Percentiles rank a stretch among this genome's conserved stretches.
phyloP scores from a whole-genome alignment of 352 stramenopile species.

The Poterioochromonas sp. region DNA sequence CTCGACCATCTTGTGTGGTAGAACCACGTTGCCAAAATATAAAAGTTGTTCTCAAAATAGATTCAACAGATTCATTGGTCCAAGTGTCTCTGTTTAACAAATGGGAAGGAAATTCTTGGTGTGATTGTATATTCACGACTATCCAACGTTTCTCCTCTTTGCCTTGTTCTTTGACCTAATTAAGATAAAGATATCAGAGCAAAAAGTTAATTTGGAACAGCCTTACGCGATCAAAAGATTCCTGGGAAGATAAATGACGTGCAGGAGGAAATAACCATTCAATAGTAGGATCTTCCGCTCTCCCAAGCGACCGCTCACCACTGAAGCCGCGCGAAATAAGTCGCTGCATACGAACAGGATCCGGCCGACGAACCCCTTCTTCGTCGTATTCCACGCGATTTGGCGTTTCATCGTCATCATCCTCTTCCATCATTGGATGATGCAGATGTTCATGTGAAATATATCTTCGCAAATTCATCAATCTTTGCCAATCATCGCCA shows the following conservation, averaged over 20 bases:
- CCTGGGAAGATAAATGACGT: background rate
- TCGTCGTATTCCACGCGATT: background rate
- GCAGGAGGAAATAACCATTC: conserved; percentile 30
- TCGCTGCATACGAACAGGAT: conserved; percentile 19
- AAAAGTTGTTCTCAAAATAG: conserved; percentile 1
- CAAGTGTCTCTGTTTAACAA: conserved; percentile 24
- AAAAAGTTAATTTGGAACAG: background rate
- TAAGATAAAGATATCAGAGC: background rate
- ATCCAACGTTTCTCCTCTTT: conserved; percentile 1
- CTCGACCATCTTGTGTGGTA: conserved; percentile 18
- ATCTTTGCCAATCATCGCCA: too few relatives aligned
- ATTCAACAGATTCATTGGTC: conserved; percentile 23
- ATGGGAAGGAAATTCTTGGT: conserved; percentile 22
- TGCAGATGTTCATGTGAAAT: too few relatives aligned
- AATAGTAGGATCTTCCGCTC: conserved; percentile 22
- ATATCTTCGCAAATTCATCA: too few relatives aligned
- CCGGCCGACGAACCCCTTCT: conserved; percentile 9
- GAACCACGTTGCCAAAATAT: conserved; percentile 28
- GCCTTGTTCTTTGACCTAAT: background rate
- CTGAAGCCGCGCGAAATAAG: background rate
- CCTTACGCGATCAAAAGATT: background rate
- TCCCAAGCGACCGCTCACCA: background rate
- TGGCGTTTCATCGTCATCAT: background rate
- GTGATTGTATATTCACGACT: conserved; percentile 27
- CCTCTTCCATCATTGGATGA: too few relatives aligned